These are phyloP conservation scores for Zygnema circumcarinatum DNA, from an alignment of 139 green algal genomes.

Conservation along the genomic window DNA sequence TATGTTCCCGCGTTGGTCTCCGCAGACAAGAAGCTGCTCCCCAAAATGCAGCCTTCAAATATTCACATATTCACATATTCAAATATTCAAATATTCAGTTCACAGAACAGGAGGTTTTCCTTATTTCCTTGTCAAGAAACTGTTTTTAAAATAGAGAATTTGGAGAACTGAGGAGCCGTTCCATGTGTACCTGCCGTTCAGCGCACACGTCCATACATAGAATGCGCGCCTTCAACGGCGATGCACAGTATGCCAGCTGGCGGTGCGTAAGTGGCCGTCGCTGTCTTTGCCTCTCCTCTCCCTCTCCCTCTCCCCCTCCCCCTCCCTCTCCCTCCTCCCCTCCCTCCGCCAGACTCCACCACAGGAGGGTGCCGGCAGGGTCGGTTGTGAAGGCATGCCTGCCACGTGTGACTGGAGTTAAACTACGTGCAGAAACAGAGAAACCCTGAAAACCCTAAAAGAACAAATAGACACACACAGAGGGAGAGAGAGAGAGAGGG, in stretches of 20 bases:
- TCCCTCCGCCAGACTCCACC: slow-evolving; percentile 2
- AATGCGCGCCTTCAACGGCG: background rate
- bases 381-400: slow-evolving; percentile 46
- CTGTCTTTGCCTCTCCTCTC: too few species aligned
- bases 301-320: background rate
- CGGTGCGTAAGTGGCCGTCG: background rate
- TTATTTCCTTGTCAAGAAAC: too few species aligned
- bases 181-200: background rate
- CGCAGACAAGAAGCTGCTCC: slow-evolving; percentile 37
- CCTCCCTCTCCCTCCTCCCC: background rate
- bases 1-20: slow-evolving; percentile 40
- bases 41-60: too few species aligned
- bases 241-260: slow-evolving; percentile 29
- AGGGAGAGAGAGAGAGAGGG: too few species aligned
- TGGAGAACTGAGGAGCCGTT: too few species aligned
- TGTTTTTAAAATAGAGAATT: too few species aligned
- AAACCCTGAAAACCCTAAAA: background rate
- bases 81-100: too few species aligned
- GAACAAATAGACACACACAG: slow-evolving; percentile 1
- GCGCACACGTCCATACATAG: slow-evolving; percentile 28
- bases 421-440: background rate
- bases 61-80: too few species aligned
- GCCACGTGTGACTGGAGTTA: background rate
- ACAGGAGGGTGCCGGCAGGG: slow-evolving; percentile 18
- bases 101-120: too few species aligned